Percentiles rank a stretch among this genome's conserved stretches.
Evolutionary conservation across 2,329 filamentous ascomycete species (phyloP).

Genomic region (Colletotrichum sp.): DNA sequence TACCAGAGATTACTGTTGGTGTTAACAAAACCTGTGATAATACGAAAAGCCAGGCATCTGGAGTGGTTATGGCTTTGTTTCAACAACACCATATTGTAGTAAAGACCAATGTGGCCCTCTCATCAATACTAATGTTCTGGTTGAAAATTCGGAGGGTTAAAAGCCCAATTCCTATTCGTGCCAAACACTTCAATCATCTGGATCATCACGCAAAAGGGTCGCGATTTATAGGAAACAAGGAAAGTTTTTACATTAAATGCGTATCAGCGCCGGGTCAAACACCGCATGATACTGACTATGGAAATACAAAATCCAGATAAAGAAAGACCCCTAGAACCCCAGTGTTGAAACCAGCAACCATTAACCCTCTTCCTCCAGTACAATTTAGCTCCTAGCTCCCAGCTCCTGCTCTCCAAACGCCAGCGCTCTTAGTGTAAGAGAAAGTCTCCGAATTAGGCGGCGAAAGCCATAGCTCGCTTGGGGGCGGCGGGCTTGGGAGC

Average conservation of each 20-base stretch:
- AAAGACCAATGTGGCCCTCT: not conserved
- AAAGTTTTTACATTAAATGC: not conserved
- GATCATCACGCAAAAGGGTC: not conserved
- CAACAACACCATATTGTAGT: not conserved
- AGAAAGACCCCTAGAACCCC: not conserved
- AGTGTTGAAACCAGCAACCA: constrained; percentile 11
- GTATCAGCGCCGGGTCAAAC: not conserved
- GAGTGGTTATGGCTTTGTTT: not conserved
- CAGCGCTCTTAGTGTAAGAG: not conserved
- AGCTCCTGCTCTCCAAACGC: not conserved
- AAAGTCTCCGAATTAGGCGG: not conserved
- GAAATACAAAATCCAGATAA: not conserved
- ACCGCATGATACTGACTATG: not conserved
- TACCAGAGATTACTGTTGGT: not conserved
- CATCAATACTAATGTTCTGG: fast-evolving
- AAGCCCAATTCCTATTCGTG: fast-evolving
- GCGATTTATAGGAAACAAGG: not conserved
- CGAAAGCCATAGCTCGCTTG: not conserved
- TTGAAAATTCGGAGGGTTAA: not conserved
- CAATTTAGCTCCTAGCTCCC: not conserved
- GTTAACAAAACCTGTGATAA: not conserved
- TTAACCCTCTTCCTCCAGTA: not conserved
- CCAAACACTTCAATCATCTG: not conserved
- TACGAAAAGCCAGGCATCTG: not conserved
- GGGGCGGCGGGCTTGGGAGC: not conserved